Evolutionary conservation across 345 rosid species (phyloP).

Genomic region (Eucalyptus urophylla): DNA sequence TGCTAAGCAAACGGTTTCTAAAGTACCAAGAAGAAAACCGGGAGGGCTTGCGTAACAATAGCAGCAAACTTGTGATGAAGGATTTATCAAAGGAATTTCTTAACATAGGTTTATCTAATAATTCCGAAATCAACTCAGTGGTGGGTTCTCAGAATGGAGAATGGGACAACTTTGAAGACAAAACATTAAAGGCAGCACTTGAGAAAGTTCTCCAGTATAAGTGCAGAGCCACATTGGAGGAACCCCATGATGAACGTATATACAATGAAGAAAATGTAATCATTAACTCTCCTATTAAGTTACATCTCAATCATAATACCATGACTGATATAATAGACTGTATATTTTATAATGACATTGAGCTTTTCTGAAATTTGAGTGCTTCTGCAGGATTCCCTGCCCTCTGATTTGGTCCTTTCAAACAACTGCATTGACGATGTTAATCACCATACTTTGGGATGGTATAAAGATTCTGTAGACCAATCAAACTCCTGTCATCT

Average conservation of each 20-base stretch:
- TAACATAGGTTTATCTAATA: slow-evolving; percentile 8
- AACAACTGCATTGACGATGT: slow-evolving; percentile 15
- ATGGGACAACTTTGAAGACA: slow-evolving; percentile 79
- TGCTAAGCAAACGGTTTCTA: slow-evolving; percentile 55
- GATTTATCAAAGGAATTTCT: slow-evolving; percentile 6
- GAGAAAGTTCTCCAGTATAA: slow-evolving; percentile 53
- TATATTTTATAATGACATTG: not conserved
- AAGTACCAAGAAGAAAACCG: slow-evolving; percentile 38
- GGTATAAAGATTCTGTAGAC: slow-evolving; percentile 20
- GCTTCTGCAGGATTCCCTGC: not conserved
- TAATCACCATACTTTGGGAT: slow-evolving; percentile 21
- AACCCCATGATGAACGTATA: slow-evolving; percentile 14
- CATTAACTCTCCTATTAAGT: not conserved
- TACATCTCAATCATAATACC: slow-evolving; percentile 19
- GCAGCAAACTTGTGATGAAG: slow-evolving; percentile 9
- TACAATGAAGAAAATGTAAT: not conserved
- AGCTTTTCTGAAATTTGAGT: not conserved
- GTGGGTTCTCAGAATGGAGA: not conserved
- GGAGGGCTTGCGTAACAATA: not conserved
- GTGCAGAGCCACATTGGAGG: slow-evolving; percentile 28
- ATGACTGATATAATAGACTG: not conserved
- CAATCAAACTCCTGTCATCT: slow-evolving; percentile 27
- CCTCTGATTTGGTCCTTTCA: not conserved
- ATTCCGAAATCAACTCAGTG: slow-evolving; percentile 11
- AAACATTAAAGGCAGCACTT: slow-evolving; percentile 35